Conservation (phyloP, 257 asterid species). For the Phtheirospermum japonicum region DNA sequence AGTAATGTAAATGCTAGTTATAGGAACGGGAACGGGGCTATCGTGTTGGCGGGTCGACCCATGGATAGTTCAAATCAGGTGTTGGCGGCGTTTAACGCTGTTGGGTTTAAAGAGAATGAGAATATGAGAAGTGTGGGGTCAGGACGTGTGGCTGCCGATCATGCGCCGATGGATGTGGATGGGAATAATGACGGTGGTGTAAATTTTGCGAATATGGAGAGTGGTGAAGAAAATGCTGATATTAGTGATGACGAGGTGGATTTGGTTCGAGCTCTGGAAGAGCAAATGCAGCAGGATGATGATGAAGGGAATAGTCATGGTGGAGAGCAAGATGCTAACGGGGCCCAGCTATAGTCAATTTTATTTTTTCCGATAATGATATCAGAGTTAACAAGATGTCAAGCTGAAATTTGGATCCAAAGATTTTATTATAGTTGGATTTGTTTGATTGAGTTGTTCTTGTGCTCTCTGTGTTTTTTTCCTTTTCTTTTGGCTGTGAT, state of each 20-base stretch:
- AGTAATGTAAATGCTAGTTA: conserved; percentile 20
- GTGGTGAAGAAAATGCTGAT: conserved; percentile 22
- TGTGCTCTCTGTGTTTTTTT: conserved; percentile 19
- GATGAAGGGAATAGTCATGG: conserved; percentile 25
- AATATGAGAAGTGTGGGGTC: conserved; percentile 21
- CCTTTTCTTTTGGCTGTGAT: conserved; percentile 12
- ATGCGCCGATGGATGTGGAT: conserved; percentile 52
- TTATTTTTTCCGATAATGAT: conserved; percentile 4
- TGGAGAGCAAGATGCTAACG: conserved; percentile 27
- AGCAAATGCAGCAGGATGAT: conserved; percentile 25
- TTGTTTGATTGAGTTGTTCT: conserved; percentile 10
- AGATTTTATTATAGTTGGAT: background rate
- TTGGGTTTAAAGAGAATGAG: conserved; percentile 47
- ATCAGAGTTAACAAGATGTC: background rate
- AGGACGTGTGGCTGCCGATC: conserved; percentile 19
- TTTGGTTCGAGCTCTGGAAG: conserved; percentile 26
- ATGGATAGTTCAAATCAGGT: conserved; percentile 43
- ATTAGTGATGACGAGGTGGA: conserved; percentile 29
- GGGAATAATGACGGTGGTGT: conserved; percentile 12
- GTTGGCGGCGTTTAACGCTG: conserved; percentile 47
- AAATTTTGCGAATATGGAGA: conserved; percentile 27
- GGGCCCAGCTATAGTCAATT: conserved; percentile 19
- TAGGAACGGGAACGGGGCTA: conserved; percentile 27
- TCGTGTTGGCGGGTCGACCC: conserved; percentile 21
- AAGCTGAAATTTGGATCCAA: conserved; percentile 21